A percentile compares a stretch with the other conserved stretches of the same genome.
Evolutionary conservation across 1,139 yeast species (phyloP).

Genomic region (Yamadazyma blattariae): DNA sequence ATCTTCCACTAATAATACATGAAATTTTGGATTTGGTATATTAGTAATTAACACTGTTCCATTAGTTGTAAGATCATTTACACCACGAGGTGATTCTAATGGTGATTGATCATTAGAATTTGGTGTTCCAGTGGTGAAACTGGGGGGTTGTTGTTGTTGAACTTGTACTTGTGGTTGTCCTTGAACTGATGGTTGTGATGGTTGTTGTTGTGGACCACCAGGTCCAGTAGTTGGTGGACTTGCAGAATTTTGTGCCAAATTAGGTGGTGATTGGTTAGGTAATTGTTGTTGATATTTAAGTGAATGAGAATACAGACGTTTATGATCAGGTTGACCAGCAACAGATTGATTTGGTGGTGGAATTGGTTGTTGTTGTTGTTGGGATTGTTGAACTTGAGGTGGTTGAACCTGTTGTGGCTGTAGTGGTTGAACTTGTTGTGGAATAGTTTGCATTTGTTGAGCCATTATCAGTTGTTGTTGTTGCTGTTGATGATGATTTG

Average conservation of each 20-base stretch:
- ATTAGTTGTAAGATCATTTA: slow-evolving; percentile 5
- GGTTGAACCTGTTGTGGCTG: not conserved
- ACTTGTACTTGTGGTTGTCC: slow-evolving; percentile 2
- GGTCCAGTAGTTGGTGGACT: not conserved
- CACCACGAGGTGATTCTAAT: slow-evolving; percentile 11
- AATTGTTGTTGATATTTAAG: not conserved
- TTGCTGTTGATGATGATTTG: not conserved
- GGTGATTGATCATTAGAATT: slow-evolving; percentile 19
- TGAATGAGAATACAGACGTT: not conserved
- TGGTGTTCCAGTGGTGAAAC: slow-evolving; percentile 2
- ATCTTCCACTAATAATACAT: slow-evolving; percentile 81
- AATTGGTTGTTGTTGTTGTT: not conserved
- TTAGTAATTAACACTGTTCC: slow-evolving; percentile 25
- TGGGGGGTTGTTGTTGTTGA: not conserved
- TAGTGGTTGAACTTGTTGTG: not conserved
- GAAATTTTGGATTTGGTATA: slow-evolving; percentile 49
- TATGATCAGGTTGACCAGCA: not conserved
- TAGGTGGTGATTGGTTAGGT: too few relatives aligned
- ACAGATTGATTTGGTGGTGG: not conserved
- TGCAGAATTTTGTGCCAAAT: too few relatives aligned
- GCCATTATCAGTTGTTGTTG: not conserved
- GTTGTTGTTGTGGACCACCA: not conserved
- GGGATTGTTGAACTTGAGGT: not conserved
- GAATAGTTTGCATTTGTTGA: not conserved
- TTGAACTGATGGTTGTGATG: not conserved